Conservation (phyloP, 106 monocot species). For the Narthecium ossifragum region DNA sequence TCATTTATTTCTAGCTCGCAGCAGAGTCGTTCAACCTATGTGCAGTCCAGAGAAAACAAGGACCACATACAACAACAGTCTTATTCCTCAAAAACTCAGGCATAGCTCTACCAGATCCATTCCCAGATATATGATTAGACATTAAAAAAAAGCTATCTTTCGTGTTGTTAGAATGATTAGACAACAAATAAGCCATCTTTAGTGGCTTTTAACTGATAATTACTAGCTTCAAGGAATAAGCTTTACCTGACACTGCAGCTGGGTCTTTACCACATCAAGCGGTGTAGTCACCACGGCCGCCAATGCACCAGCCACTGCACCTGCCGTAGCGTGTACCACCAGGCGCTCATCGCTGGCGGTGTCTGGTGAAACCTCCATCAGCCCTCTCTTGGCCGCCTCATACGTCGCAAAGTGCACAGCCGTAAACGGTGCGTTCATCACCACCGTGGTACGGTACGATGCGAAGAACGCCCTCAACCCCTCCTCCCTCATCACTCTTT, state of each 20-base stretch:
- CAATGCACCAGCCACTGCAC: constrained; percentile 75
- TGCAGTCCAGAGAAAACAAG: too few relatives aligned
- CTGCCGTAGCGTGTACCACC: constrained; percentile 82
- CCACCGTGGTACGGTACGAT: constrained; percentile 79
- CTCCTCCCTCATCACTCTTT: constrained; percentile 67
- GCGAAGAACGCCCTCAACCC: constrained; percentile 69
- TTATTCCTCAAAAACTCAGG: too few relatives aligned
- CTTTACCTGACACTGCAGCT: constrained; percentile 89
- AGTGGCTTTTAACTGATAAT: too few relatives aligned
- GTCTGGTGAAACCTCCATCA: constrained; percentile 41
- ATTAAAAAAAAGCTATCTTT: too few relatives aligned
- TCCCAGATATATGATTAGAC: too few relatives aligned
- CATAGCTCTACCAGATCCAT: too few relatives aligned
- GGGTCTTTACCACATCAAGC: constrained; percentile 92
- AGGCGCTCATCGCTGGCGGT: constrained; percentile 41
- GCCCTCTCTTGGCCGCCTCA: constrained; percentile 76
- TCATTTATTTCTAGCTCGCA: too few relatives aligned
- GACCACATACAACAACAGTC: too few relatives aligned
- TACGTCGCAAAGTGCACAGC: constrained; percentile 93
- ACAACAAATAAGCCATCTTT: too few relatives aligned
- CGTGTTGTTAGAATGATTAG: too few relatives aligned
- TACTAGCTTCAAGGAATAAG: too few relatives aligned
- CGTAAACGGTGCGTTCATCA: constrained; percentile 97
- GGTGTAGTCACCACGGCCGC: constrained; percentile 82
- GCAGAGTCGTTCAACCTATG: too few relatives aligned